phyloP scores from a whole-genome alignment of 768 basidiomycete species.

The Termitomyces sp. region DNA sequence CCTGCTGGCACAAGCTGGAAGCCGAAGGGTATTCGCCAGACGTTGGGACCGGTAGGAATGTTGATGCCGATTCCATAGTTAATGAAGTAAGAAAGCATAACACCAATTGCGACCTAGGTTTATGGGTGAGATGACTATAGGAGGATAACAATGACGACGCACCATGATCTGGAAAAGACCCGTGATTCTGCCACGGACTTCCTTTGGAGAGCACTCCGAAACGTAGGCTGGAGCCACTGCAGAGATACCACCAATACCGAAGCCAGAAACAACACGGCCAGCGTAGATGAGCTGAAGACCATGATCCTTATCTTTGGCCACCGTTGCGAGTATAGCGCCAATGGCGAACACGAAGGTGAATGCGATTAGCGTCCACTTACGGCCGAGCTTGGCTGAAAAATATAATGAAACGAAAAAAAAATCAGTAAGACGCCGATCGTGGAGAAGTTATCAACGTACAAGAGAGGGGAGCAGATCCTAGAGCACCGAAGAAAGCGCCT shows the following conservation, averaged over 20 bases:
- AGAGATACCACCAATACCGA: constrained; percentile 80
- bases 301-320: constrained; percentile 47
- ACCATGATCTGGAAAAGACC: constrained; percentile 87
- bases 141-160: neutral
- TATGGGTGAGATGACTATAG: neutral
- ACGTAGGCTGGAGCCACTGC: constrained; percentile 83
- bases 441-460: constrained; percentile 36
- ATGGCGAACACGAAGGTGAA: constrained; percentile 64
- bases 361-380: constrained; percentile 56
- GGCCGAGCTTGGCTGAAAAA: constrained; percentile 55
- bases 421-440: constrained; percentile 37
- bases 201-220: constrained; percentile 83
- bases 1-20: constrained; percentile 65
- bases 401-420: neutral
- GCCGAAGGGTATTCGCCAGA: constrained; percentile 75
- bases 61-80: constrained; percentile 64
- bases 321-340: constrained; percentile 73
- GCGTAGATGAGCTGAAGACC: constrained; percentile 72
- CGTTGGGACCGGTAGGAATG: constrained; percentile 37
- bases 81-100: constrained; percentile 82
- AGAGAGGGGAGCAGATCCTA: constrained; percentile 68
- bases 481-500: constrained; percentile 85
- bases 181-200: constrained; percentile 82
- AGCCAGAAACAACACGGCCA: constrained; percentile 75
- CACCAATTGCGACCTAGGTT: constrained; percentile 64